Percentiles rank a stretch among this genome's conserved stretches.
Conservation (phyloP, 1,284 basidiomycete genomes). For the Apiotrichum akiyoshidainum region DNA sequence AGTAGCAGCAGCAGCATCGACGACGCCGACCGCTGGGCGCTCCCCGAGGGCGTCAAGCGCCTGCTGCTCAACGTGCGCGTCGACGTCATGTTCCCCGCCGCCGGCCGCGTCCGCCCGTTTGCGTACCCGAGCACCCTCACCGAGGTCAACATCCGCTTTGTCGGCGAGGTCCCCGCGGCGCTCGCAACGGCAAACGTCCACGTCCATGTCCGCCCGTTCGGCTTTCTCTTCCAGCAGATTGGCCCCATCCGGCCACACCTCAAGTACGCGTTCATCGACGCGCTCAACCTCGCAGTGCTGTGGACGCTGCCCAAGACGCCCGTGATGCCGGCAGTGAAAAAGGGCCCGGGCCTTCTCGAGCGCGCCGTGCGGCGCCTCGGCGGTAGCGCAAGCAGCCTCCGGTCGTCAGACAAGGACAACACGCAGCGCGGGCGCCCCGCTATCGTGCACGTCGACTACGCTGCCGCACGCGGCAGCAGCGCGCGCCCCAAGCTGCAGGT, state of each 20-base stretch:
- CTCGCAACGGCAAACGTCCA: neutral
- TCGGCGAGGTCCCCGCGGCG: neutral
- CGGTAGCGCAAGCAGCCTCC: neutral
- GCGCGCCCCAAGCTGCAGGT: neutral
- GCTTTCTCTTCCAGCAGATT: conserved; percentile 2
- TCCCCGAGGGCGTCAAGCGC: conserved; percentile 10
- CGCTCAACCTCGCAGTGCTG: conserved; percentile 1
- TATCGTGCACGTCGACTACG: neutral
- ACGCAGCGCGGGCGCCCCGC: neutral
- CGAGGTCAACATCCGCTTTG: neutral
- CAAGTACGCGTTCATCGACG: conserved; percentile 5
- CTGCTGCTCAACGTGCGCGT: conserved; percentile 17
- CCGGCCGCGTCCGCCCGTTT: neutral
- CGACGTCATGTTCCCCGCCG: neutral
- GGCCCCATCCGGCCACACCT: neutral
- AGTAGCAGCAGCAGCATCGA: neutral
- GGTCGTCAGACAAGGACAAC: conserved; percentile 1
- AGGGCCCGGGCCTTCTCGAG: neutral
- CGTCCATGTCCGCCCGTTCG: neutral
- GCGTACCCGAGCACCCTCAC: neutral
- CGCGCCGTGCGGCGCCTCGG: neutral
- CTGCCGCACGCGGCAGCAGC: neutral
- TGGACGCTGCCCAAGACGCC: neutral
- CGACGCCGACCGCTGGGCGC: neutral
- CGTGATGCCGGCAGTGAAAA: neutral